A percentile compares a stretch with the other conserved stretches of the same genome.
Evolutionary conservation across 208 protist genomes (phyloP).

Genomic region (Herpetomonas muscarum): DNA sequence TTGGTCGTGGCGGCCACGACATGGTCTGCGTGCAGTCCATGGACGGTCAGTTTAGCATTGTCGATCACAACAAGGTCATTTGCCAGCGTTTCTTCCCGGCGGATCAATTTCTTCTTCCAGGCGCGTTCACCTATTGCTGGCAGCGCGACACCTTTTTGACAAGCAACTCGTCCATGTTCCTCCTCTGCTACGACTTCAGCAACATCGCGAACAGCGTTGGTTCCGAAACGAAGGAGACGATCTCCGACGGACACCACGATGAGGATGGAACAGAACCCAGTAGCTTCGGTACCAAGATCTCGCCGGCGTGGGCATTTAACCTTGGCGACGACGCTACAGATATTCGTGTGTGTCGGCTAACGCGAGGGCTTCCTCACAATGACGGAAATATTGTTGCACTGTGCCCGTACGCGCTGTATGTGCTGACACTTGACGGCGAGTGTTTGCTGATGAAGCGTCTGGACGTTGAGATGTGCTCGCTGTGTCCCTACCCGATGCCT

Average conservation of each 20-base stretch:
- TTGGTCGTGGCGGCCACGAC: slow-evolving; percentile 67
- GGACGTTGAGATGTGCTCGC: slow-evolving; percentile 60
- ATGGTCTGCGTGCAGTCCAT: slow-evolving; percentile 91
- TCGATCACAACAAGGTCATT: slow-evolving; percentile 79
- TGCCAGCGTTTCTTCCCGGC: slow-evolving; percentile 67
- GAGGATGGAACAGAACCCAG: slow-evolving; percentile 1
- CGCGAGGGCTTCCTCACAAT: slow-evolving; percentile 23
- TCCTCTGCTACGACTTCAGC: slow-evolving; percentile 80
- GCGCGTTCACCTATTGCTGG: slow-evolving; percentile 58
- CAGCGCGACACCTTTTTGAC: slow-evolving; percentile 65
- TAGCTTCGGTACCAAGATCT: slow-evolving; percentile 20
- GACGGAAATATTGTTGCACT: slow-evolving; percentile 80
- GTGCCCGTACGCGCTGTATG: slow-evolving; percentile 69
- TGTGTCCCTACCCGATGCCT: slow-evolving; percentile 61
- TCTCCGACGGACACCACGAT: neutral
- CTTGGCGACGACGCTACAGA: slow-evolving; percentile 84
- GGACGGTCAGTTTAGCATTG: slow-evolving; percentile 82
- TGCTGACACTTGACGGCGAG: slow-evolving; percentile 52
- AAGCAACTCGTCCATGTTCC: slow-evolving; percentile 72
- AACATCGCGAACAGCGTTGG: slow-evolving; percentile 37
- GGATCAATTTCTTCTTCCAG: slow-evolving; percentile 78
- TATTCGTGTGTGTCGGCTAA: slow-evolving; percentile 63
- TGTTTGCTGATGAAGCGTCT: slow-evolving; percentile 50
- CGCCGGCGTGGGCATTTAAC: slow-evolving; percentile 66
- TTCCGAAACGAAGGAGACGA: slow-evolving; percentile 6